Conservation (phyloP, 1,284 basidiomycete species). For the Apiotrichum akiyoshidainum region DNA sequence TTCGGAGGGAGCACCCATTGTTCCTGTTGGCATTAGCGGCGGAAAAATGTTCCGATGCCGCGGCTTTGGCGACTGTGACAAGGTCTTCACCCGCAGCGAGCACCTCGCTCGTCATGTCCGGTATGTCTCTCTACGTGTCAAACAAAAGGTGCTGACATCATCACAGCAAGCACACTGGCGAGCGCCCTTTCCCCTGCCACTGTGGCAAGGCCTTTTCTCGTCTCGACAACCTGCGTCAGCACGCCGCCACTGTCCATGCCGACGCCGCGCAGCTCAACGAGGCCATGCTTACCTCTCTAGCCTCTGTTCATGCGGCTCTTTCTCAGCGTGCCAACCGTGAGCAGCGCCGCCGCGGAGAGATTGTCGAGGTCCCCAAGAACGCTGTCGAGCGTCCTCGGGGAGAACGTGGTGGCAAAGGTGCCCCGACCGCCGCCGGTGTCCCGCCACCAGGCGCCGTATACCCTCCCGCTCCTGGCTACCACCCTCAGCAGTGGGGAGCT, state of each 20-base stretch:
- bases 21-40: conserved; percentile 49
- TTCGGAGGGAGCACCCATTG: conserved; percentile 42
- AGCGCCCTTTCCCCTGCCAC: conserved; percentile 91
- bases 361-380: conserved; percentile 51
- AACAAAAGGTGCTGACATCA: conserved; percentile 8
- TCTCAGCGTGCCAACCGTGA: conserved; percentile 51
- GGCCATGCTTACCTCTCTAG: conserved; percentile 83
- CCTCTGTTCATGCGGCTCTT: conserved; percentile 77
- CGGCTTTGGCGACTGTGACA: conserved; percentile 90
- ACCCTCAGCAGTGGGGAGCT: conserved; percentile 16
- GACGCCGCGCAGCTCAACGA: conserved; percentile 83
- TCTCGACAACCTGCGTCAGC: conserved; percentile 92
- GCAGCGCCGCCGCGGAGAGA: conserved; percentile 46
- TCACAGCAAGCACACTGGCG: conserved; percentile 89
- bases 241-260: conserved; percentile 91
- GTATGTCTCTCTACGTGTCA: conserved; percentile 52
- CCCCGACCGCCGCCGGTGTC: conserved; percentile 4
- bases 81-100: conserved; percentile 93
- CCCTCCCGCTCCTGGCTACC: conserved; percentile 10
- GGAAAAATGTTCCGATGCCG: conserved; percentile 91
- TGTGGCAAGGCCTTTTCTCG: conserved; percentile 93
- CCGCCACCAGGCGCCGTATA: conserved; percentile 9
- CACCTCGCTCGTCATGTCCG: conserved; percentile 92
- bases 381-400: conserved; percentile 42
- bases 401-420: conserved; percentile 18